These are phyloP conservation scores for Colletotrichum incanum DNA, from an alignment of 2,329 filamentous ascomycete genomes.

Conservation along the genomic window DNA sequence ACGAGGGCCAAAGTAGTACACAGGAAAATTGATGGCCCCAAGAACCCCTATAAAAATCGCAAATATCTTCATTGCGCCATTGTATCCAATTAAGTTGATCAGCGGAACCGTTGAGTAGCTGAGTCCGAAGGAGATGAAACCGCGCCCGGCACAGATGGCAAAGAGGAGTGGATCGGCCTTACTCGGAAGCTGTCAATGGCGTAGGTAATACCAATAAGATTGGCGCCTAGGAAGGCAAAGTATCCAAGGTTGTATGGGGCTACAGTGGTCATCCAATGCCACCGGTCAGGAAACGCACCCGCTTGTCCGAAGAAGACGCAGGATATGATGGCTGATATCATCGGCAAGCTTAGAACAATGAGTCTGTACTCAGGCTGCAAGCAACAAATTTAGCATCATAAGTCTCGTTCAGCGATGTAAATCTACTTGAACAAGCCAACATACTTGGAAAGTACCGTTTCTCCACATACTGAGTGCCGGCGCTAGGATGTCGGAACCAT, in stretches of 20 bases:
- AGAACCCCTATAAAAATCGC: conserved; percentile 45
- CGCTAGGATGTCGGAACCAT: conserved; percentile 44
- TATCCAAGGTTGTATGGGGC: conserved; percentile 44
- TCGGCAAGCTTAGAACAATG: conserved; percentile 54
- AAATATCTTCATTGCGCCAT: conserved; percentile 46
- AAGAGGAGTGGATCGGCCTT: conserved; percentile 48
- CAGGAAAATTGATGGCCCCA: conserved; percentile 7
- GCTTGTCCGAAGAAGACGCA: conserved; percentile 57
- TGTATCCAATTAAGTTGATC: conserved; percentile 43
- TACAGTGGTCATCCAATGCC: conserved; percentile 44
- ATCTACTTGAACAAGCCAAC: neutral
- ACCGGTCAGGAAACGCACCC: conserved; percentile 51
- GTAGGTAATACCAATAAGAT: conserved; percentile 49
- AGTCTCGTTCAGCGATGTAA: conserved; percentile 47
- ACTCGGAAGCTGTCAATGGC: conserved; percentile 49
- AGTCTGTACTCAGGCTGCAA: conserved; percentile 57
- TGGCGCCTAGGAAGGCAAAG: conserved; percentile 49
- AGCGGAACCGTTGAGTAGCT: conserved; percentile 46
- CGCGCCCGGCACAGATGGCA: conserved; percentile 47
- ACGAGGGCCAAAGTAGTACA: conserved; percentile 9
- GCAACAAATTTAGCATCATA: conserved; percentile 48
- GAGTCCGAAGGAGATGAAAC: conserved; percentile 48
- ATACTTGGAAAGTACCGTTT: conserved; percentile 12
- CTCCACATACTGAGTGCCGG: conserved; percentile 13
- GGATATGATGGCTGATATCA: conserved; percentile 54